These are phyloP conservation scores for Phialophora tarda DNA, from an alignment of 2,329 filamentous ascomycete species.

Conservation along the genomic window DNA sequence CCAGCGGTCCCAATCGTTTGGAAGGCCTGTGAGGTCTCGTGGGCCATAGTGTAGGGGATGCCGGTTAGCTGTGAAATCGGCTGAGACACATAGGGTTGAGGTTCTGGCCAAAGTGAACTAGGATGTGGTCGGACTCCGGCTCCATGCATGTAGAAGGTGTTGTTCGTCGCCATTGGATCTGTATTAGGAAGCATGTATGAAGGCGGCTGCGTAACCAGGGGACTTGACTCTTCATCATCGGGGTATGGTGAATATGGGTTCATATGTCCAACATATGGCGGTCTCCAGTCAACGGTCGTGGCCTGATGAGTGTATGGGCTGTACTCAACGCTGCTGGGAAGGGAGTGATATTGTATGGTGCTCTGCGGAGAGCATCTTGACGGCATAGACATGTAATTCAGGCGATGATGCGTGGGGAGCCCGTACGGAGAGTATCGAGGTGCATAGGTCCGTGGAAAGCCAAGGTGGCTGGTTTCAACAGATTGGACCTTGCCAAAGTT, in stretches of 20 bases:
- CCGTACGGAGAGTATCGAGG: slow-evolving; percentile 35
- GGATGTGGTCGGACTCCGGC: slow-evolving; percentile 28
- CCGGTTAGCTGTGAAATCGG: slow-evolving; percentile 19
- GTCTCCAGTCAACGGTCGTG: slow-evolving; percentile 31
- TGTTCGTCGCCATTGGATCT: slow-evolving; percentile 39
- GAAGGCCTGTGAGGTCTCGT: slow-evolving; percentile 24
- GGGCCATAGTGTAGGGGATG: slow-evolving; percentile 19
- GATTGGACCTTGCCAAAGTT: slow-evolving; percentile 26
- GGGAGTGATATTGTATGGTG: slow-evolving; percentile 25
- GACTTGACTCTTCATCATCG: slow-evolving; percentile 44
- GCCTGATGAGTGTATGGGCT: slow-evolving; percentile 22
- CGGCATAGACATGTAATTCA: slow-evolving; percentile 28
- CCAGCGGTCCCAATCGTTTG: slow-evolving; percentile 16
- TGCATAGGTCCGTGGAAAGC: slow-evolving; percentile 21
- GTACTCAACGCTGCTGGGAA: slow-evolving; percentile 28
- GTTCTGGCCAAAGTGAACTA: slow-evolving; percentile 29
- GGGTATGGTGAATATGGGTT: slow-evolving; percentile 41
- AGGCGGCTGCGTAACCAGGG: slow-evolving; percentile 45
- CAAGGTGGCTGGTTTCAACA: slow-evolving; percentile 21
- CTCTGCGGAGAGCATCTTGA: slow-evolving; percentile 27
- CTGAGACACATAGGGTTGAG: slow-evolving; percentile 26
- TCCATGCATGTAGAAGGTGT: slow-evolving; percentile 28
- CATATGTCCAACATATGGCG: slow-evolving; percentile 26
- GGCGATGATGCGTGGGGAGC: slow-evolving; percentile 25
- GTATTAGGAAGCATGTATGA: slow-evolving; percentile 47